Evolutionary conservation across 768 basidiomycete genomes (phyloP), one percentile per base, ranked within the genome.

Genomic region (Auriscalpium vulgare): DNA sequence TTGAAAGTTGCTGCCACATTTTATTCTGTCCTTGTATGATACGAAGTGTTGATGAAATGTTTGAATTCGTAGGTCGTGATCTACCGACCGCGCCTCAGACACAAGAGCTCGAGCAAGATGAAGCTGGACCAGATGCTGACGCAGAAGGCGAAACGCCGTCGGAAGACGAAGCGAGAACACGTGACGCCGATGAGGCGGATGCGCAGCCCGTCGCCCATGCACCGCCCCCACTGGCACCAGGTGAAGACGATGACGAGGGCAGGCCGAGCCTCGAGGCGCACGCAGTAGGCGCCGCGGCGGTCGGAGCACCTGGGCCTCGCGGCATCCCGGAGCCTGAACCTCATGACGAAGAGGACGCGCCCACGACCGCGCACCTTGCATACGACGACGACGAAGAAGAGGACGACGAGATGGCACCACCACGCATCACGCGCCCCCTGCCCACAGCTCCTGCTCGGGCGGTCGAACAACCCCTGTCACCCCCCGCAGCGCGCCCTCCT

Each of bases 361-460:
- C 29, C 16, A 10, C 48, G 48, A 35, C 21, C 29, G 35, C 29
- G 29, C 29, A 21, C 37, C 8, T 35, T n/a, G 21, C 62, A 16
- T 61, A 63, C 11, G 60, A 60, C 36, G 61, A 63, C 61, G 61
- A 69, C 54, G 53, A 64, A 38, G 56, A 56, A 19, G 62, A 59
- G 43, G 65, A 66, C 52, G 61, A 61, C 57, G 64, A 68, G 48
- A 63, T 69, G 61, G 64, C 66, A 3, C 67, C 69, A 3, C 64
- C 72, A 8, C 71, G 66, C 48, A 62, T 70, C 29, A 67, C 61
- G 13, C 68, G 67, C 51, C 64, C 66, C 0, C 59, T 68, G 51
- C 74, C 69, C 0, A 66, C 70, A 0, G 69, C 72, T 17, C 73
- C 73, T 0, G 66, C 66, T 21, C 66, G 63, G 50, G 35, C 66